Conservation (phyloP, 192 early-diverging fungal species). For the Coemansia sp. region DNA sequence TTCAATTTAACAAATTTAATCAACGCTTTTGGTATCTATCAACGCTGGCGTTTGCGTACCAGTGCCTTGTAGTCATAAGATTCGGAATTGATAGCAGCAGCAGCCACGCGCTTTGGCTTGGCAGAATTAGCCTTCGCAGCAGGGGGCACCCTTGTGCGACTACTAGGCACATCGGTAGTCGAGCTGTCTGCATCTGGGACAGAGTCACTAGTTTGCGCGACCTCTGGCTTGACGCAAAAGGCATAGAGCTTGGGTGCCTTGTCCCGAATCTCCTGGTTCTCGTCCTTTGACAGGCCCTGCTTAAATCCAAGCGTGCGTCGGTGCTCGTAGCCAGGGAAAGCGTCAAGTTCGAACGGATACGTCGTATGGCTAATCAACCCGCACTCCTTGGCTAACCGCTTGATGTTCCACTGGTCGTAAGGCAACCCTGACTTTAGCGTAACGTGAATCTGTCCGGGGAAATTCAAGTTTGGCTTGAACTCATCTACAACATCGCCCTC, state of each 20-base stretch:
- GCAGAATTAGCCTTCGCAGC: background rate
- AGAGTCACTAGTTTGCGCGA: background rate
- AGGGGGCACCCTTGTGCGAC: background rate
- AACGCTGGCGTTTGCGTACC: slow-evolving; percentile 4
- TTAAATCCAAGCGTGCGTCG: slow-evolving; percentile 95
- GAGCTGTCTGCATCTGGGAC: background rate
- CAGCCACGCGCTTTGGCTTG: background rate
- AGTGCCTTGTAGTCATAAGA: slow-evolving; percentile 13
- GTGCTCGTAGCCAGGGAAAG: slow-evolving; percentile 89
- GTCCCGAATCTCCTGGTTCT: slow-evolving; percentile 79
- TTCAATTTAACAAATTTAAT: background rate
- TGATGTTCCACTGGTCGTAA: slow-evolving; percentile 89
- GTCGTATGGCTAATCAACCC: slow-evolving; percentile 60
- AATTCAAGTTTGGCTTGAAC: slow-evolving; percentile 15
- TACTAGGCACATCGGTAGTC: background rate
- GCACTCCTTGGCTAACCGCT: slow-evolving; percentile 74
- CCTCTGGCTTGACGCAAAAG: slow-evolving; percentile 60
- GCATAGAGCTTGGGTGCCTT: slow-evolving; percentile 70
- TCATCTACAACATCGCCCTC: slow-evolving; percentile 20
- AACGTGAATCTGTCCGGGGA: slow-evolving; percentile 74
- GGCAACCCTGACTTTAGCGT: slow-evolving; percentile 85
- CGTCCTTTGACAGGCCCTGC: slow-evolving; percentile 72
- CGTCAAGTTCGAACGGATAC: slow-evolving; percentile 66
- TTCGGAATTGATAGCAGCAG: slow-evolving; percentile 22
- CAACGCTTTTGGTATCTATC: background rate